These are phyloP conservation scores for Meredithiella fracta DNA, from an alignment of 2,329 filamentous ascomycete genomes.

Conservation along the genomic window DNA sequence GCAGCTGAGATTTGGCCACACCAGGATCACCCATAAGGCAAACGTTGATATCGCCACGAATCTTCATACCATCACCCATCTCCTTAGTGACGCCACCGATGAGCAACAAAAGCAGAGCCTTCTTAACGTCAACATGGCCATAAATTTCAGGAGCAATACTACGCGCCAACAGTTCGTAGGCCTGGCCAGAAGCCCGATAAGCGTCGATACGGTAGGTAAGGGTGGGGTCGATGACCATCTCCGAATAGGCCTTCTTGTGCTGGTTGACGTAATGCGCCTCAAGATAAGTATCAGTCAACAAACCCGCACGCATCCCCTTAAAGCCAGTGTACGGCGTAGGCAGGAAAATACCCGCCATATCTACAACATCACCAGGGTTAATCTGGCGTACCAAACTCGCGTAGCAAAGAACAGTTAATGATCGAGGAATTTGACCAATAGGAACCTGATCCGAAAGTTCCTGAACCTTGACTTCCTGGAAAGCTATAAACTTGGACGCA, in stretches of 20 bases:
- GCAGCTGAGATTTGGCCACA: slow-evolving; percentile 95
- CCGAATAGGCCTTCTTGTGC: slow-evolving; percentile 96
- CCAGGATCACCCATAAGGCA: slow-evolving; percentile 98
- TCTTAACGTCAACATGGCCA: slow-evolving; percentile 93
- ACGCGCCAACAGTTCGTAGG: slow-evolving; percentile 89
- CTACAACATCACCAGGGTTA: slow-evolving; percentile 86
- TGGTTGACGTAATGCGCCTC: slow-evolving; percentile 88
- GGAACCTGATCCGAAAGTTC: slow-evolving; percentile 99
- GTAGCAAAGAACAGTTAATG: slow-evolving; percentile 76
- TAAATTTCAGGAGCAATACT: slow-evolving; percentile 97
- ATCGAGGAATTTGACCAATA: slow-evolving; percentile 89
- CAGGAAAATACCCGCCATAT: slow-evolving; percentile 87
- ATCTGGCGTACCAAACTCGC: slow-evolving; percentile 72
- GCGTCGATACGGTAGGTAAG: slow-evolving; percentile 73
- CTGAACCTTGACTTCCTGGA: slow-evolving; percentile 97
- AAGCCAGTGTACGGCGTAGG: slow-evolving; percentile 98
- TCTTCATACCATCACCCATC: slow-evolving; percentile 96
- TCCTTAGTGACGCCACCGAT: slow-evolving; percentile 94
- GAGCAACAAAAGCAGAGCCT: slow-evolving; percentile 82
- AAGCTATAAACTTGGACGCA: slow-evolving; percentile 90
- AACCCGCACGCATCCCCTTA: slow-evolving; percentile 84
- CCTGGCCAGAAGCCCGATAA: slow-evolving; percentile 68
- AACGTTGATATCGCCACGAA: slow-evolving; percentile 96
- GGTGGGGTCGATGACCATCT: slow-evolving; percentile 67
- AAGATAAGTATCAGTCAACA: slow-evolving; percentile 93